Conservation (phyloP, 306 rosid genomes). For the Quercus berberidifolia region DNA sequence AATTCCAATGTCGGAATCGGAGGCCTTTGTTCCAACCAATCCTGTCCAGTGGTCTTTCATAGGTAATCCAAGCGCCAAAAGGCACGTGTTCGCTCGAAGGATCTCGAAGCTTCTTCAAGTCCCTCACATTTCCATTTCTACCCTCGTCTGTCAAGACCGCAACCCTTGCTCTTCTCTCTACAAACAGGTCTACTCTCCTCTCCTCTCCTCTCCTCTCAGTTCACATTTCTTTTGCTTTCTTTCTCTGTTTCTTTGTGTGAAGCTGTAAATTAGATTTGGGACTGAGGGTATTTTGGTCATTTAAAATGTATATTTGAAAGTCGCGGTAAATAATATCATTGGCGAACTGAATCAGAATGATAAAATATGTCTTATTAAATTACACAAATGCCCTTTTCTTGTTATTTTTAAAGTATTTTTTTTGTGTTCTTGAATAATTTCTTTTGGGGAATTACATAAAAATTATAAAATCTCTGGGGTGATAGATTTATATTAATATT, state of each 20-base stretch:
- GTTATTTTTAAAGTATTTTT: no score
- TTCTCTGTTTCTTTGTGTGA: not conserved
- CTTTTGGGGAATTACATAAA: no score
- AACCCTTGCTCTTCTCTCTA: conserved; percentile 75
- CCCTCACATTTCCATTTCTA: conserved; percentile 81
- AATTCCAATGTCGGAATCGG: conserved; percentile 24
- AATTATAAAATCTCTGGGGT: no score
- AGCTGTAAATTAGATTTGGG: not conserved
- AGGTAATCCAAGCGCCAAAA: conserved; percentile 68
- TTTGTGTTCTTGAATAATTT: no score
- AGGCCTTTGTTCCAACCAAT: conserved; percentile 51
- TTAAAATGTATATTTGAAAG: not conserved
- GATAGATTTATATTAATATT: no score
- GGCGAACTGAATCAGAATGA: not conserved
- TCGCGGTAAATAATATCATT: not conserved
- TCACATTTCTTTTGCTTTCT: not conserved
- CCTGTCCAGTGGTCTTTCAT: conserved; percentile 94
- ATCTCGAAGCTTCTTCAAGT: conserved; percentile 86
- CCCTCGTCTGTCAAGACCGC: conserved; percentile 82
- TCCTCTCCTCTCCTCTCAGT: not conserved
- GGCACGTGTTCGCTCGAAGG: conserved; percentile 61
- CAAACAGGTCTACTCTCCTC: conserved; percentile 45
- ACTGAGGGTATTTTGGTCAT: not conserved
- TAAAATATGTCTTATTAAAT: not conserved
- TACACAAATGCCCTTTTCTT: not conserved